Conservation (phyloP, 2,329 filamentous ascomycete genomes). For the Arthrocladium fulminans region DNA sequence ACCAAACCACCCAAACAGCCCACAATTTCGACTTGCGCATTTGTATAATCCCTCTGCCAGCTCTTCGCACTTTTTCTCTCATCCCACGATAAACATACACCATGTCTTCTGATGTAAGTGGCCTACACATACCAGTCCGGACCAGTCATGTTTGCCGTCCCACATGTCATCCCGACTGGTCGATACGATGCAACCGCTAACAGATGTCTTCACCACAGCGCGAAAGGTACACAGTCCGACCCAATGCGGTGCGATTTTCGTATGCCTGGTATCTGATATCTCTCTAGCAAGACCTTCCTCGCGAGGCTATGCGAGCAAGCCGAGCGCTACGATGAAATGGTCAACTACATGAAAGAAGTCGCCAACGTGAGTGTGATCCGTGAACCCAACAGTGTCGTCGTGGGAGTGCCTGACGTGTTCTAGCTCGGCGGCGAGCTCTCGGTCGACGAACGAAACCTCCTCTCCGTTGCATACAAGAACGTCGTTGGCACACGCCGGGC, state of each 20-base stretch:
- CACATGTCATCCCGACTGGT: slow-evolving; percentile 24
- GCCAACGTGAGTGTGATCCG: slow-evolving; percentile 60
- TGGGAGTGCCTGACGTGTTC: slow-evolving; percentile 16
- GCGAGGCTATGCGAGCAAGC: slow-evolving; percentile 99
- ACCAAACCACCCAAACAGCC: slow-evolving; percentile 8
- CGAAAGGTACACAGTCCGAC: slow-evolving; percentile 52
- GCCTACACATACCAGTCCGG: slow-evolving; percentile 23
- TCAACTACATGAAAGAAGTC: slow-evolving; percentile 99
- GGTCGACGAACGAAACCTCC: slow-evolving; percentile 73
- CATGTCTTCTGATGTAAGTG: slow-evolving; percentile 57
- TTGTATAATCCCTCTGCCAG: slow-evolving; percentile 8
- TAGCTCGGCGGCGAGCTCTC: slow-evolving; percentile 59
- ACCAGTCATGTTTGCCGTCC: slow-evolving; percentile 28
- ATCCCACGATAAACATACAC: slow-evolving; percentile 27
- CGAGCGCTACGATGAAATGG: slow-evolving; percentile 99
- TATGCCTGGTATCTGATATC: slow-evolving; percentile 18
- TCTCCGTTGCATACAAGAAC: slow-evolving; percentile 99
- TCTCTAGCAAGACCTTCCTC: slow-evolving; percentile 92
- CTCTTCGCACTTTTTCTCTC: slow-evolving; percentile 44
- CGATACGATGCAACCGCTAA: slow-evolving; percentile 34
- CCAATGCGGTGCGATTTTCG: slow-evolving; percentile 16
- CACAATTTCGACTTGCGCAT: slow-evolving; percentile 11
- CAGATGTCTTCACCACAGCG: slow-evolving; percentile 43
- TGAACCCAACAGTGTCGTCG: slow-evolving; percentile 5
- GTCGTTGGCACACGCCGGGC: slow-evolving; percentile 96